Evolutionary conservation across 2,329 filamentous ascomycete species (phyloP), one percentile per base, ranked within the genome.

Genomic region (Helotiales sp.): DNA sequence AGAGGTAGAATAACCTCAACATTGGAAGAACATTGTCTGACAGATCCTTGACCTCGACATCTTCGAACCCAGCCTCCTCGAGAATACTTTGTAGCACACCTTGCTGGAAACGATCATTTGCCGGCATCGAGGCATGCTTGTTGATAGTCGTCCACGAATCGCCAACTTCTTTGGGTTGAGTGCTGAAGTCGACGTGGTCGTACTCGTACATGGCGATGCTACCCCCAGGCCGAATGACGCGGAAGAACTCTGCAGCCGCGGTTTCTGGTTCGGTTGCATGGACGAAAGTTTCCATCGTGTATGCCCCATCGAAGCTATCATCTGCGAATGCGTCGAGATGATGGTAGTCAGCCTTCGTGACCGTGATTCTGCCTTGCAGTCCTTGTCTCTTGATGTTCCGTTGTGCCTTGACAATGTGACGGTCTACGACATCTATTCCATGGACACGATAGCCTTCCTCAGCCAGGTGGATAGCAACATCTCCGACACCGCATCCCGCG

Each of bases 211-310:
- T 65, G 1, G 72, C 75, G 7, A 82, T 48, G 1, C 70, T 70
- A 1, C 80, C 80, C 27, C 80, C 80, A 1, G 79, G 79, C 24
- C 71, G 70, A 5, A 83, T 67, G 0, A 81, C 61, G 13, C 79
- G 75, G 64, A 72, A 75, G 68, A 83, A 82, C 17, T 77, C 76
- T 5, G 60, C 62, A 1, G 81, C 69, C 1, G 77, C 80, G 6
- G 66, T 68, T 38, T 72, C 61, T 0, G 78, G 75, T 36, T 82
- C 74, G 1, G 76, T 79, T 1, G 80, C 79, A 63, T 84, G 80
- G 0, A 82, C 80, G 47, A 84, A 75, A 0, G 80, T 81, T 67
- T 84, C 79, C 76, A 83, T 80, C 0, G 80, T 83, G 66, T 83
- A 84, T 27, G 79, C 69, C 3, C 80, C 81, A 54, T 84, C 79